These are phyloP conservation scores for Coemansia reversa DNA, from an alignment of 192 early-diverging fungal genomes.

Conservation along the genomic window DNA sequence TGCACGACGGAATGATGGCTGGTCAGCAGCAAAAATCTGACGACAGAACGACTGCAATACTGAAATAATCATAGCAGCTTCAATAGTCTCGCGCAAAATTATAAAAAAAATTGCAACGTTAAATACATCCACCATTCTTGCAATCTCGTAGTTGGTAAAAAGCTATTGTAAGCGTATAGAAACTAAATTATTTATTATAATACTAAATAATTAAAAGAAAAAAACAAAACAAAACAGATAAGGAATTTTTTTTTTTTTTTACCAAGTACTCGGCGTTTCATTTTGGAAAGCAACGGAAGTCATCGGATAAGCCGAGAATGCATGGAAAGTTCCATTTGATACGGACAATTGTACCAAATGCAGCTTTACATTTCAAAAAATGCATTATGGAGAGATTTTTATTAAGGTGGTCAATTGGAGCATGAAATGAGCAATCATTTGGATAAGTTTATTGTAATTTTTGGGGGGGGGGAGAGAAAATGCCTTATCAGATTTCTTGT, in stretches of 20 bases:
- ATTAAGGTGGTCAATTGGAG: not conserved
- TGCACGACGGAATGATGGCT: conserved; percentile 53
- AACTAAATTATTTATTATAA: not conserved
- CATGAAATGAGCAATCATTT: not conserved
- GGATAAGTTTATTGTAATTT: not conserved
- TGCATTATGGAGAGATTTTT: not conserved
- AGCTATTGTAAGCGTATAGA: not conserved
- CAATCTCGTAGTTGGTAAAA: not conserved
- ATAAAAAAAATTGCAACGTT: conserved; percentile 73
- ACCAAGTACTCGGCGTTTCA: not conserved
- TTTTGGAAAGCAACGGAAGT: not conserved
- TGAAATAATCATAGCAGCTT: conserved; percentile 85
- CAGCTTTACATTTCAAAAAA: not conserved
- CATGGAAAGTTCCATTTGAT: conserved; percentile 2
- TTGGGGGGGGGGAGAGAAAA: no score
- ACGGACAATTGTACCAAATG: not conserved
- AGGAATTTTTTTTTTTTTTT: not conserved
- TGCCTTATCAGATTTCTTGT: not conserved
- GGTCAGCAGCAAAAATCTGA: conserved; percentile 61
- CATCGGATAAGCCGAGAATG: conserved; percentile 4
- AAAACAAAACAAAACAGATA: not conserved
- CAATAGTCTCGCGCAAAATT: conserved; percentile 77
- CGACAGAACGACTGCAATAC: conserved; percentile 77
- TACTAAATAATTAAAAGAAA: conserved; percentile 1
- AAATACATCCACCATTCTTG: conserved; percentile 59